Evolutionary conservation across 805 yeast genomes (phyloP), one percentile per base, ranked within the genome.

Genomic region (Starmerella bombi): DNA sequence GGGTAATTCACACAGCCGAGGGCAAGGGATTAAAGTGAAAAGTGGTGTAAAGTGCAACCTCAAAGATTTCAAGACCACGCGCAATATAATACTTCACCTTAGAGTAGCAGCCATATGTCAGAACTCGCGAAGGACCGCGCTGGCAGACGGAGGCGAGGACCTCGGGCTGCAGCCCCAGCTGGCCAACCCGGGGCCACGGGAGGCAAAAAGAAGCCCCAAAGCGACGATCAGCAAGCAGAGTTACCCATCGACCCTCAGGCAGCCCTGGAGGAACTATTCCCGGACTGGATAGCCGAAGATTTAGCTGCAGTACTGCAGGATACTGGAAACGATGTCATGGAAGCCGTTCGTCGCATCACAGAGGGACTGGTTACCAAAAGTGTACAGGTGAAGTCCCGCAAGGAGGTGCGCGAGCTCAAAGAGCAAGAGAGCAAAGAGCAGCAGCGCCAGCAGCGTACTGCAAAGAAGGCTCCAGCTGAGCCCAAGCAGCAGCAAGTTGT

Each of bases 201-300:
- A 28, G 31, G 31, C 4, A 32, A 32, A 15, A 34, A 35, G 30
- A 18, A 37, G 33, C 3, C 41, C 32, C 36, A 31, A 21, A 20
- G 29, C 34, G 16, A 7, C 31, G 38, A 10, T 17, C 16, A 34
- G n/a, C 7, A 6, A 6, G 41, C 41, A 23, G 32, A 9, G 36
- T 19, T 12, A 37, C 32, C 31, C 20, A 16, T 23, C 40, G 42
- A 25, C 39, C 38, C 40, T 18, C 22, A 29, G 33, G 39, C 37
- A n/a, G 73, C 80, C 28, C 71, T 88, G 52, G 61, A 69, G 37
- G 97, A 88, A 62, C 69, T 91, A 67, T 86, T 91, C 65, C 94
- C 96, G 33, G 94, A 82, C 58, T 91, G 98, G 98, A 72, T 81
- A 36, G 67, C 71, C 40, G 93, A 81, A 22, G 98, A 91, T 58